phyloP scores from a whole-genome alignment of 1,284 basidiomycete genomes.

The Fomes fomentarius region DNA sequence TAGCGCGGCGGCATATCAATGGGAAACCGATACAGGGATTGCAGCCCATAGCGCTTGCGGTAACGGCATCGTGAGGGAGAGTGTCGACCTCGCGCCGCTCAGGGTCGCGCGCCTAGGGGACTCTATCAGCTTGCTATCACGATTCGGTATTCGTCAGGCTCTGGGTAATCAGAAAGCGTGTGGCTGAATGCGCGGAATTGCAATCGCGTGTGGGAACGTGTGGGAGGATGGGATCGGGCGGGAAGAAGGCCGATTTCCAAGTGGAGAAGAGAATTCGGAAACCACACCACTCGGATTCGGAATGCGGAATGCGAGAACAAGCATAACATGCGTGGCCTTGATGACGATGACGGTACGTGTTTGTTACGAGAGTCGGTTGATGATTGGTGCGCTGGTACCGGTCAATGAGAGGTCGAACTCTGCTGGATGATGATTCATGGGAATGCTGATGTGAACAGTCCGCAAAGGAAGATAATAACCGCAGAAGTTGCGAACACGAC shows the following conservation, averaged over 20 bases:
- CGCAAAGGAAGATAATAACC: background rate
- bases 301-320: background rate
- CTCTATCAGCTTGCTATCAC: background rate
- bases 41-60: background rate
- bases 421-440: too few species aligned
- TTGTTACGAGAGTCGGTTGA: background rate
- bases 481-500: background rate
- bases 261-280: background rate
- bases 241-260: background rate
- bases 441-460: background rate
- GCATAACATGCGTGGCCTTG: background rate
- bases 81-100: background rate
- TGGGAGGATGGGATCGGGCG: background rate
- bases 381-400: conserved; percentile 1
- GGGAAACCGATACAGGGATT: background rate
- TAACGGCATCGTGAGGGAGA: conserved; percentile 1
- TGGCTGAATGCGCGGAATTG: background rate
- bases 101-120: background rate
- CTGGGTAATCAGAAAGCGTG: background rate
- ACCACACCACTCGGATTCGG: background rate
- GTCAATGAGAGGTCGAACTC: background rate
- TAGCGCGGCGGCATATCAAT: conserved; percentile 2
- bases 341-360: background rate
- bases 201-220: background rate
- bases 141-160: background rate